A percentile compares a stretch with the other conserved stretches of the same genome.
phyloP scores from a whole-genome alignment of 2,329 filamentous ascomycete genomes.

The Dactylellina sp. region DNA sequence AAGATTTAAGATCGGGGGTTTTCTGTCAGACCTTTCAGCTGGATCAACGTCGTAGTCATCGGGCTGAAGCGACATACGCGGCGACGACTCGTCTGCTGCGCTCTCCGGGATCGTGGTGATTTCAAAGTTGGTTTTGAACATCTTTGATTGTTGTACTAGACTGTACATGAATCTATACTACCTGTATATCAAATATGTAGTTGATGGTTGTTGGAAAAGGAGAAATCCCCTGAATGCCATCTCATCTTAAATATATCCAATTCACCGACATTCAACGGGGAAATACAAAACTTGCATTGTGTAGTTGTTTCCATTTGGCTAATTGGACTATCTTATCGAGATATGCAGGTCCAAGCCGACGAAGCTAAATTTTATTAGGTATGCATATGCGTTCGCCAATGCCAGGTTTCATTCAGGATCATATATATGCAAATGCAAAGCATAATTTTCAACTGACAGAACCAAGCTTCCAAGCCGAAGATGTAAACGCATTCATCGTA shows the following conservation, averaged over 20 bases:
- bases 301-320: slow-evolving; percentile 14
- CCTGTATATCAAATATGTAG: slow-evolving; percentile 1
- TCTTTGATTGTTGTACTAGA: slow-evolving; percentile 11
- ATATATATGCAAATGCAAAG: slow-evolving; percentile 31
- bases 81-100: slow-evolving; percentile 26
- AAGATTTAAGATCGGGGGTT: slow-evolving; percentile 37
- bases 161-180: not conserved
- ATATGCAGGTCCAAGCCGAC: slow-evolving; percentile 45
- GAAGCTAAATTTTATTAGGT: slow-evolving; percentile 26
- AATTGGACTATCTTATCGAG: slow-evolving; percentile 45
- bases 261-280: slow-evolving; percentile 29
- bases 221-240: slow-evolving; percentile 32
- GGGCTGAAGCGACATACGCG: not conserved
- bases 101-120: slow-evolving; percentile 38
- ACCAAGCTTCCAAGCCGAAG: not conserved
- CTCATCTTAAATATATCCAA: slow-evolving; percentile 49
- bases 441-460: slow-evolving; percentile 3
- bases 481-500: no score
- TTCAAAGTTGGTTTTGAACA: slow-evolving; percentile 45
- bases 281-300: slow-evolving; percentile 22
- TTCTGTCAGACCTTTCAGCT: slow-evolving; percentile 15
- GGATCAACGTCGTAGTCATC: slow-evolving; percentile 38
- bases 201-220: slow-evolving; percentile 19
- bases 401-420: slow-evolving; percentile 20
- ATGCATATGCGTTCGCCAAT: slow-evolving; percentile 34